Conservation (phyloP, 371 early-diverging fungal genomes). For the Dichotomocladium elegans region DNA sequence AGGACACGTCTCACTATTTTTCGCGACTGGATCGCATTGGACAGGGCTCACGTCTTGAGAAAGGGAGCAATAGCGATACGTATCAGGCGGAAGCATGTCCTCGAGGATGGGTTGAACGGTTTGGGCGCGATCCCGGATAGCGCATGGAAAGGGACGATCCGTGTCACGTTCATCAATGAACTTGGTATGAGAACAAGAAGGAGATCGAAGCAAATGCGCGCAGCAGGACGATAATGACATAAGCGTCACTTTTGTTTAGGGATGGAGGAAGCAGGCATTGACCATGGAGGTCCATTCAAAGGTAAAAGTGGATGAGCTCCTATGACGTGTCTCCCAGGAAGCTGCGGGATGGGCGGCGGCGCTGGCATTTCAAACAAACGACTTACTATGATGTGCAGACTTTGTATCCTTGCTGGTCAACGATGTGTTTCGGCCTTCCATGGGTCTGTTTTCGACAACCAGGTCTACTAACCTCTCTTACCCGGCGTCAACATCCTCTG, state of each 20-base stretch:
- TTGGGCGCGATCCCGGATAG: constrained; percentile 48
- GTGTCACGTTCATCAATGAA: constrained; percentile 80
- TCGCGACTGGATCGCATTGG: constrained; percentile 65
- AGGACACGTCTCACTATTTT: constrained; percentile 77
- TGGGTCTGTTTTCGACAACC: constrained; percentile 70
- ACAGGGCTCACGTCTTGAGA: constrained; percentile 28
- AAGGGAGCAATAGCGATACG: constrained; percentile 38
- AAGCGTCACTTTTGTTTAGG: constrained; percentile 56
- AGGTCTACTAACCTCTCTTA: constrained; percentile 62
- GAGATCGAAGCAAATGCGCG: neutral
- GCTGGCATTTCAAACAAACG: neutral
- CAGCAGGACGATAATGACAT: too few relatives aligned
- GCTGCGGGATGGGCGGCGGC: too few relatives aligned
- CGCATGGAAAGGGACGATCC: constrained; percentile 70
- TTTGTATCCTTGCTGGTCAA: constrained; percentile 75
- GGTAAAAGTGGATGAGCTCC: too few relatives aligned
- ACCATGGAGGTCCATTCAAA: constrained; percentile 93
- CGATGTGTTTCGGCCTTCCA: constrained; percentile 75
- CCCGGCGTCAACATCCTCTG: constrained; percentile 54
- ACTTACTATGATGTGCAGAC: constrained; percentile 55
- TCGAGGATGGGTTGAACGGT: constrained; percentile 78
- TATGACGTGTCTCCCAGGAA: too few relatives aligned
- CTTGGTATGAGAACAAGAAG: constrained; percentile 22
- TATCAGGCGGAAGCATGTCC: constrained; percentile 67
- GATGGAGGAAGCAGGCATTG: constrained; percentile 82